phyloP scores from a whole-genome alignment of 768 basidiomycete species.

The Podaxis sp. region DNA sequence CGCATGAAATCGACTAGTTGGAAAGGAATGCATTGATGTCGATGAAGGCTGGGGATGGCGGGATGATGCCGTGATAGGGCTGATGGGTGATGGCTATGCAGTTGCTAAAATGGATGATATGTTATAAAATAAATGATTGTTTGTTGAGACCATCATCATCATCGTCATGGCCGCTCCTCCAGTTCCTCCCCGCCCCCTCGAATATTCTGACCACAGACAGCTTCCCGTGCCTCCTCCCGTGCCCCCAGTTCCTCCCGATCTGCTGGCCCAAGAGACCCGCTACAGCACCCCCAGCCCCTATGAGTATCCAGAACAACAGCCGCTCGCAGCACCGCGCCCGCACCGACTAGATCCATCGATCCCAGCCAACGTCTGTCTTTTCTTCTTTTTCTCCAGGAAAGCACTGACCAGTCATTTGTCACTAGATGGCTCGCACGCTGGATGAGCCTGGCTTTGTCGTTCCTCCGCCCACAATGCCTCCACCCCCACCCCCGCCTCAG shows the following conservation, averaged over 20 bases:
- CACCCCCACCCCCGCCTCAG: conserved; percentile 13
- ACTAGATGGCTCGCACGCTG: conserved; percentile 61
- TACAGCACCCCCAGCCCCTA: conserved; percentile 27
- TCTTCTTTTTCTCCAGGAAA: background rate
- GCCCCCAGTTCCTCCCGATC: conserved; percentile 46
- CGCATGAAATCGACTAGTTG: background rate
- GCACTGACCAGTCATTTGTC: background rate
- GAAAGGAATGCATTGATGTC: background rate
- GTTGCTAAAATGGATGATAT: background rate
- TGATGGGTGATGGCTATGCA: background rate
- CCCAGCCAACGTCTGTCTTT: conserved; percentile 58
- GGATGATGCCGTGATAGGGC: background rate
- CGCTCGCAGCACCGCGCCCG: conserved; percentile 65
- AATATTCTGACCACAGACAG: conserved; percentile 13
- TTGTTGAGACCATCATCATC: background rate
- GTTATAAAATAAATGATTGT: background rate
- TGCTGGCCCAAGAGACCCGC: conserved; percentile 23
- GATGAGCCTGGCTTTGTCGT: conserved; percentile 37
- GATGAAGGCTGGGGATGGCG: background rate
- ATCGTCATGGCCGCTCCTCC: conserved; percentile 20
- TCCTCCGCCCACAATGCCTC: conserved; percentile 14
- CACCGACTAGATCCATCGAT: conserved; percentile 59
- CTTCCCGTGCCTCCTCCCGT: conserved; percentile 38
- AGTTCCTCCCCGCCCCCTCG: conserved; percentile 26
- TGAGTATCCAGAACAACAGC: conserved; percentile 30